Percentiles rank a stretch among this genome's conserved stretches.
These are phyloP conservation scores for Juncus effusus DNA, from an alignment of 176 grass and related monocot genomes.

Conservation along the genomic window DNA sequence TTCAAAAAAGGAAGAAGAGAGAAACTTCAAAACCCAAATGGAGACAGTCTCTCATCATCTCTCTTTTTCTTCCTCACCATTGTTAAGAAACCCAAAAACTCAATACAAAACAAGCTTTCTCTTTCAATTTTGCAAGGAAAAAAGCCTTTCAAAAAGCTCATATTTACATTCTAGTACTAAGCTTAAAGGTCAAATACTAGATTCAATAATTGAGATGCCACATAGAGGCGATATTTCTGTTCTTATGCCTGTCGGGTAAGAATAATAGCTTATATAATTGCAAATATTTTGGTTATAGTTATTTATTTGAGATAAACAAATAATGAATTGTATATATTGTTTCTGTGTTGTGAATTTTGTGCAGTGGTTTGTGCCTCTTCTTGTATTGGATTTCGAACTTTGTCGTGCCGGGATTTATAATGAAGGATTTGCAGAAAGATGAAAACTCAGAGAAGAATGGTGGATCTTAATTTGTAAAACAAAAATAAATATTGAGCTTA, in stretches of 20 bases:
- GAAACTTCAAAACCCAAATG: no score
- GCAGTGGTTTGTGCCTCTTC: constrained; percentile 9
- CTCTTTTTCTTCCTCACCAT: not conserved
- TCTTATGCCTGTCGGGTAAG: constrained; percentile 8
- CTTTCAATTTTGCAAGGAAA: not conserved
- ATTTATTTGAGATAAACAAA: not conserved
- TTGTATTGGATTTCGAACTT: constrained; percentile 20
- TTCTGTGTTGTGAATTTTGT: not conserved
- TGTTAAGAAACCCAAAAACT: not conserved
- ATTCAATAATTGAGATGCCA: not conserved
- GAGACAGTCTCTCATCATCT: no score
- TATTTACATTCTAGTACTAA: not conserved
- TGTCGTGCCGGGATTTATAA: constrained; percentile 11
- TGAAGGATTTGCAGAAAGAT: constrained; percentile 13
- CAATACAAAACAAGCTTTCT: constrained; percentile 5
- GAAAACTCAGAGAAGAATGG: constrained; percentile 6
- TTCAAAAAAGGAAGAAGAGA: no score
- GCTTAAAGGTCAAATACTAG: constrained; percentile 2
- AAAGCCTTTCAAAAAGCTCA: not conserved
- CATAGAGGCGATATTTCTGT: not conserved
- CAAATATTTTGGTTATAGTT: not conserved
- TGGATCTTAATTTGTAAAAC: no score
- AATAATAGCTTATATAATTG: not conserved
- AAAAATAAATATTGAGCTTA: no score
- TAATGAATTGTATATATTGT: not conserved